phyloP scores from a whole-genome alignment of 805 yeast species.

The Nakazawaea molendinolei region DNA sequence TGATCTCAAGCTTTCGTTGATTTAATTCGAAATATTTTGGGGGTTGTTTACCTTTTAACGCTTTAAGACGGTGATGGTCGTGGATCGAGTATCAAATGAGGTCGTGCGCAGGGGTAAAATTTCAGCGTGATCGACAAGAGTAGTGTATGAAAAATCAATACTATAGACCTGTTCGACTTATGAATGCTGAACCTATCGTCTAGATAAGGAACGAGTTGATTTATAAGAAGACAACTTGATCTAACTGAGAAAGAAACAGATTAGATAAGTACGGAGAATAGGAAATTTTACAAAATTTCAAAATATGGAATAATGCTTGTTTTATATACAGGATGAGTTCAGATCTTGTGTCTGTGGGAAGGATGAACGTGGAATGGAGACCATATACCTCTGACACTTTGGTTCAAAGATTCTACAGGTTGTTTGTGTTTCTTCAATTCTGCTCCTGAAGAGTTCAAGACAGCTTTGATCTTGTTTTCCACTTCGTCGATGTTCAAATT shows the following conservation, averaged over 20 bases:
- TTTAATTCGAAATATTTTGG: not conserved
- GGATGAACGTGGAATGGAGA: conserved; percentile 82
- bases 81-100: not conserved
- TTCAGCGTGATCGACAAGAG: no score
- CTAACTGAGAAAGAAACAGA: no score
- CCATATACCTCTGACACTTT: conserved; percentile 94
- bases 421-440: conserved; percentile 55
- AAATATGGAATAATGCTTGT: no score
- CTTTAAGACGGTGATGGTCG: not conserved
- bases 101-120: not conserved
- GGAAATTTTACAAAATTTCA: no score
- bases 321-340: conserved; percentile 12
- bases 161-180: no score
- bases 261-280: no score
- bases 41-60: conserved; percentile 7
- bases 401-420: conserved; percentile 75
- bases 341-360: conserved; percentile 39
- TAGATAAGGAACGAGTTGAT: no score
- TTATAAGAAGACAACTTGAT: no score
- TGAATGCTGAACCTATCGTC: no score
- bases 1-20: not conserved
- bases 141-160: no score
- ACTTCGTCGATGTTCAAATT: conserved; percentile 61
- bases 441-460: conserved; percentile 66
- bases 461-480: conserved; percentile 53